Percentiles rank a stretch among this genome's conserved stretches.
phyloP scores from a whole-genome alignment of 495 filamentous ascomycete species.

The Trichoderma asperelloides region DNA sequence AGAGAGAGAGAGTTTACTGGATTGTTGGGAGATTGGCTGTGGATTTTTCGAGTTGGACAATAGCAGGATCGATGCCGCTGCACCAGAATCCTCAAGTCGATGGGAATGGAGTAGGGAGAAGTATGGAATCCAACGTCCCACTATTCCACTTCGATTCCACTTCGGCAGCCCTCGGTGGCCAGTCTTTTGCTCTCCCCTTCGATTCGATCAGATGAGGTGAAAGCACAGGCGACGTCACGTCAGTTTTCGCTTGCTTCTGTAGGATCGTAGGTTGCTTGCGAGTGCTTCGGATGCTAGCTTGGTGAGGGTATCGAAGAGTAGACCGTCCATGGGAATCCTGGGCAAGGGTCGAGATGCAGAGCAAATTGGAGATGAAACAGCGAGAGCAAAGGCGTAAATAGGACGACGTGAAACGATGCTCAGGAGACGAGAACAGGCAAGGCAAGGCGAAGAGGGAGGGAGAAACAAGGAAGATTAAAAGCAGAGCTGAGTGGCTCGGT shows the following conservation, averaged over 20 bases:
- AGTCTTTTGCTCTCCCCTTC: neutral
- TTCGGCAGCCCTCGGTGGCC: neutral
- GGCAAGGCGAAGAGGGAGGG: neutral
- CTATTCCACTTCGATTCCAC: neutral
- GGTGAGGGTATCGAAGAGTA: neutral
- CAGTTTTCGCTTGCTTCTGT: slow-evolving; percentile 9
- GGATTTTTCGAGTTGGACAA: neutral
- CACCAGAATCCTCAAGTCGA: neutral
- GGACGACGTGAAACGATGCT: neutral
- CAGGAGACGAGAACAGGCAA: neutral
- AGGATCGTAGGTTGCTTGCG: neutral
- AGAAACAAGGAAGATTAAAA: neutral
- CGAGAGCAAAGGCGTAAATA: neutral
- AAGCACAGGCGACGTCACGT: slow-evolving; percentile 6
- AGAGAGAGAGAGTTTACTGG: neutral
- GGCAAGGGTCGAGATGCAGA: neutral
- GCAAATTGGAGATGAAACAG: neutral
- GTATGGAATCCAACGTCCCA: neutral
- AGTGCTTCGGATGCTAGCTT: neutral
- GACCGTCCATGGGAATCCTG: neutral
- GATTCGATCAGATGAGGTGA: neutral
- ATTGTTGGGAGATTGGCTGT: neutral
- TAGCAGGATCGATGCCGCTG: neutral
- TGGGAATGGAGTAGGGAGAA: neutral
- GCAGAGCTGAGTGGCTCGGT: neutral